Evolutionary conservation across 768 basidiomycete genomes (phyloP).

Genomic region (Xanthoconium stramineum): DNA sequence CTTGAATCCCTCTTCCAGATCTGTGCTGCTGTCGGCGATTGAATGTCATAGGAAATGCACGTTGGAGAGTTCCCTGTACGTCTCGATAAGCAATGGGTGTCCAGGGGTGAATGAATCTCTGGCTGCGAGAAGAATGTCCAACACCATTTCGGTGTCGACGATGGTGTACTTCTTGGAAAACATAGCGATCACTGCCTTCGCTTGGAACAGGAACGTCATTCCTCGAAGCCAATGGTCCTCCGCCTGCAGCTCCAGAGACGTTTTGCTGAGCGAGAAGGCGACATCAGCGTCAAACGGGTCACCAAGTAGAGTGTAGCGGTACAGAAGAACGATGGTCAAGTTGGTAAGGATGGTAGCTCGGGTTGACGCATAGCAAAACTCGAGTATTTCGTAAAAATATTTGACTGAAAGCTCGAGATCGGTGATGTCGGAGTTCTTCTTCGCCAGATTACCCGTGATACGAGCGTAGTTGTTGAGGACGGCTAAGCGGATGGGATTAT

Average conservation of each 20-base stretch:
- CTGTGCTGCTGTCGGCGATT: constrained; percentile 4
- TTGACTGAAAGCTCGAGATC: constrained; percentile 17
- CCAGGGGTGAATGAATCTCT: constrained; percentile 1
- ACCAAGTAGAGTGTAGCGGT: constrained; percentile 3
- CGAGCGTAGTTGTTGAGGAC: constrained; percentile 17
- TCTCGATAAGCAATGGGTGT: constrained; percentile 11
- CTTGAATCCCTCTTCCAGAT: constrained; percentile 24
- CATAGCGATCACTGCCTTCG: constrained; percentile 14
- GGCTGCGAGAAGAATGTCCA: constrained; percentile 16
- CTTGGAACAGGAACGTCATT: constrained; percentile 18
- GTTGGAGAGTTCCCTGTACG: constrained; percentile 10
- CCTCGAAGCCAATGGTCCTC: constrained; percentile 14
- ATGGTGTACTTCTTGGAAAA: constrained; percentile 2
- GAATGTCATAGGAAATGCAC: constrained; percentile 9
- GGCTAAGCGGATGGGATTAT: neutral
- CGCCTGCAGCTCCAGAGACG: constrained; percentile 10
- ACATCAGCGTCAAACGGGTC: constrained; percentile 19
- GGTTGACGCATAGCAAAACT: constrained; percentile 5
- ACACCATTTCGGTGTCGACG: constrained; percentile 16
- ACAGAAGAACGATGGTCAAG: constrained; percentile 5
- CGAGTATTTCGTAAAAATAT: constrained; percentile 20
- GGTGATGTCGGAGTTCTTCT: neutral
- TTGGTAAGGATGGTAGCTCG: constrained; percentile 9
- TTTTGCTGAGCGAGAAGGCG: constrained; percentile 16
- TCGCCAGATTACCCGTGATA: constrained; percentile 10